Evolutionary conservation across 768 basidiomycete genomes (phyloP).

Genomic region (Tricholomella constricta): DNA sequence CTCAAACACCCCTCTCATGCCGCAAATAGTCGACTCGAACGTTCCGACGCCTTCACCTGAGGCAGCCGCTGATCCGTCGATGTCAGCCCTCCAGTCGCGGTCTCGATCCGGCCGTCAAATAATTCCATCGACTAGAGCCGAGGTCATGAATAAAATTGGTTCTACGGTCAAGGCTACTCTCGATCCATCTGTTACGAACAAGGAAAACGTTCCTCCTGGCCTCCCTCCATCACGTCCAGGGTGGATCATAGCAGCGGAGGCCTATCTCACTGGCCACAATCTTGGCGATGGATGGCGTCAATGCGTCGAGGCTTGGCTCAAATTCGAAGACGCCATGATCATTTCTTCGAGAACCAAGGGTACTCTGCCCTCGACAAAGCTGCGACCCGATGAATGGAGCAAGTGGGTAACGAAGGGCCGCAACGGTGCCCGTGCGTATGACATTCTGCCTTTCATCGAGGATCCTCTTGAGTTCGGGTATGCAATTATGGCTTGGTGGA

Average conservation of each 20-base stretch:
- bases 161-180: not conserved
- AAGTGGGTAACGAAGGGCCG: slow-evolving; percentile 12
- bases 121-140: slow-evolving; percentile 7
- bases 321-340: slow-evolving; percentile 5
- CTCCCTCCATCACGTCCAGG: not conserved
- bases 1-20: too few species aligned
- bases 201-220: slow-evolving; percentile 8
- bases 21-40: too few species aligned
- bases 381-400: slow-evolving; percentile 15
- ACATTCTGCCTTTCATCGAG: slow-evolving; percentile 3
- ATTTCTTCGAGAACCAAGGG: not conserved
- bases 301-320: slow-evolving; percentile 10
- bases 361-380: not conserved
- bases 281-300: slow-evolving; percentile 2
- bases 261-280: not conserved
- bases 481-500: slow-evolving; percentile 17
- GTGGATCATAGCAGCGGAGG: slow-evolving; percentile 2
- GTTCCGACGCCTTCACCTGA: too few species aligned
- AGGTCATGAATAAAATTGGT: slow-evolving; percentile 7
- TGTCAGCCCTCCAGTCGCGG: not conserved
- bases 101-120: too few species aligned
- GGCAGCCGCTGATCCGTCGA: too few species aligned
- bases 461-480: slow-evolving; percentile 16
- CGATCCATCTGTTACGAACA: slow-evolving; percentile 3
- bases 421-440: slow-evolving; percentile 2